Conservation (phyloP, 2,329 filamentous ascomycete genomes). For the Leptographium wingfieldii region DNA sequence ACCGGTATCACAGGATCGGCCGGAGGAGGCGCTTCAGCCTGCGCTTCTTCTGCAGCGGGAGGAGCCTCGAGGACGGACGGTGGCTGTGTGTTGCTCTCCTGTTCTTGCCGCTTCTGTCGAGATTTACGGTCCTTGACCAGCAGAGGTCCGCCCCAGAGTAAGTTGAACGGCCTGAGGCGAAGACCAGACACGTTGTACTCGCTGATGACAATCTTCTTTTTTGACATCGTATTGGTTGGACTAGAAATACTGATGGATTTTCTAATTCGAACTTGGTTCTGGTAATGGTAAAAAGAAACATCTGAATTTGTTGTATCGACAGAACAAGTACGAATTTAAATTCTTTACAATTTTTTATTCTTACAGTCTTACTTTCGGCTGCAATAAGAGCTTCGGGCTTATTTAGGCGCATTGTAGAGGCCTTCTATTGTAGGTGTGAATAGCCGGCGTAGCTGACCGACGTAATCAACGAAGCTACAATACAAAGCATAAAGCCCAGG, state of each 20-base stretch:
- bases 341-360: not conserved
- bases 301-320: not conserved
- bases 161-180: not conserved
- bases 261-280: not conserved
- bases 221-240: not conserved
- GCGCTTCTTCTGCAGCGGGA: not conserved
- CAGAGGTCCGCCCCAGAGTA: slow-evolving; percentile 4
- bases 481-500: not conserved
- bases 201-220: not conserved
- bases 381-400: not conserved
- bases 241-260: not conserved
- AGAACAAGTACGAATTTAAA: not conserved
- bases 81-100: not conserved
- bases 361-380: not conserved
- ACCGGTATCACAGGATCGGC: not conserved
- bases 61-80: not conserved
- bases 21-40: not conserved
- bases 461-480: not conserved
- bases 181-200: not conserved
- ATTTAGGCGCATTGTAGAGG: not conserved
- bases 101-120: not conserved
- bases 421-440: not conserved
- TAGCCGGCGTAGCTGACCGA: not conserved
- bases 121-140: not conserved
- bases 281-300: not conserved